Base-by-base conservation (phyloP, 2,329 filamentous ascomycete genomes). In the Cercospora sp. region DNA sequence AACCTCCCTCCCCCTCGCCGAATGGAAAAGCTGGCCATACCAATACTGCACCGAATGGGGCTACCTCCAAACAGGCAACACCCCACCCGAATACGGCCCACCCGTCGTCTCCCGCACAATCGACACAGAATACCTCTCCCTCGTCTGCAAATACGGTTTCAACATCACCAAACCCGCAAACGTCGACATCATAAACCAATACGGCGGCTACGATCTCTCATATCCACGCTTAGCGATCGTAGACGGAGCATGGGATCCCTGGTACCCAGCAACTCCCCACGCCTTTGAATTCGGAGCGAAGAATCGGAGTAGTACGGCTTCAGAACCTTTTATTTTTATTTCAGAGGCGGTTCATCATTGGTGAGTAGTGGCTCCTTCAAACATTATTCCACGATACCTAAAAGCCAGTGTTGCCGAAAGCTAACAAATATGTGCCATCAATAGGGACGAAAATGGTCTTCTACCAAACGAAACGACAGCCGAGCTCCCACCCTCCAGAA, bases 191-290 rank as follows among this genome's bases (percentile, higher is more conserved):
- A 88, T 95, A 78, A 95, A 96, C 82, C 88, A 90, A 75, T 90
- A 91, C 71, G 93, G 93, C 51, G 91, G 88, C 12, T 91, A 89
- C 78, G 72, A 77, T 53, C 89, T 95, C 73, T 85, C 86, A 57
- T 93, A 92, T 76, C 86, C 89, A 0, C 89, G 92, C 1, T 85
- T 97, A 0, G 93, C 93, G 2, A 85, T 91, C 59, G 82, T 97
- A 45, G 92, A 93, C 70, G 92, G 92, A 30, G 86, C 91, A 70
- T 87, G 87, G 66, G 93, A 96, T 76, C 92, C 92, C 0, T 97
- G 93, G 93, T 86, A 90, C 18, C 87, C 88, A 0, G 62, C 62
- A 0, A 65, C 62, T 8, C 62, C 62, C 0, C 62, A 65, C 34
- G 62, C 62, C 1, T 65, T 49, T 9, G 18, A 65, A 12, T 77